A percentile compares a stretch with the other conserved stretches of the same genome.
Evolutionary conservation across 805 yeast species (phyloP).

Genomic region (Yarrowia phangngaensis): DNA sequence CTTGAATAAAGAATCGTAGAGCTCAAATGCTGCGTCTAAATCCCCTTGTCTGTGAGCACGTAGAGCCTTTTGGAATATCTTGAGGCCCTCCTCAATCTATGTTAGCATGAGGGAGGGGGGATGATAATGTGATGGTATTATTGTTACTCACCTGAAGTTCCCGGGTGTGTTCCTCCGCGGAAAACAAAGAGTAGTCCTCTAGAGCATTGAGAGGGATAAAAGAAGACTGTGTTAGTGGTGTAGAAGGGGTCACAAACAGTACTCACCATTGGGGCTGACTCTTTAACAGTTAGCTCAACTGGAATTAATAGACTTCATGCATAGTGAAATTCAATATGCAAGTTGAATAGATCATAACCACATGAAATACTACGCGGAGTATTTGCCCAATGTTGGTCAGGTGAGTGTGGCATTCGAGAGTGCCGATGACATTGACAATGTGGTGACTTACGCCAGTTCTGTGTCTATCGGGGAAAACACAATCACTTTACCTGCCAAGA

Average conservation of each 20-base stretch:
- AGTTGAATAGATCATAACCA: too few species aligned
- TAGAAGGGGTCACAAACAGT: too few species aligned
- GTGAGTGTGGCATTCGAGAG: conserved; percentile 23
- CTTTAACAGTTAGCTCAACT: not conserved
- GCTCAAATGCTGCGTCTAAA: conserved; percentile 48
- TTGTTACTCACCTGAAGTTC: conserved; percentile 63
- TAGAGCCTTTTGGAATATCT: conserved; percentile 68
- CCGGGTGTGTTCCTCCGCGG: conserved; percentile 83
- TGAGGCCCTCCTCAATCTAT: conserved; percentile 72
- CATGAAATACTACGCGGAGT: conserved; percentile 12
- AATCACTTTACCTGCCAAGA: conserved; percentile 9
- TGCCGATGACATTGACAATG: conserved; percentile 21
- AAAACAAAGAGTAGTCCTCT: conserved; percentile 63
- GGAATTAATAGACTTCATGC: not conserved
- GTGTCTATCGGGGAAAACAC: conserved; percentile 5
- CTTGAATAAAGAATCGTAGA: conserved; percentile 61
- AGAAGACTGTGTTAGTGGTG: conserved; percentile 48
- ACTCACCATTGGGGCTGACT: conserved; percentile 17
- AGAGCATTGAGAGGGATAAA: conserved; percentile 76
- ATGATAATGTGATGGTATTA: not conserved
- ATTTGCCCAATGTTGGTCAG: not conserved
- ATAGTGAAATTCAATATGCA: conserved; percentile 18
- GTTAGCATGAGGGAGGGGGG: not conserved
- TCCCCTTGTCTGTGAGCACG: conserved; percentile 51
- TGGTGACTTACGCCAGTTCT: not conserved